These are phyloP conservation scores for Colletotrichum lini DNA, from an alignment of 2,329 filamentous ascomycete species.

Conservation along the genomic window DNA sequence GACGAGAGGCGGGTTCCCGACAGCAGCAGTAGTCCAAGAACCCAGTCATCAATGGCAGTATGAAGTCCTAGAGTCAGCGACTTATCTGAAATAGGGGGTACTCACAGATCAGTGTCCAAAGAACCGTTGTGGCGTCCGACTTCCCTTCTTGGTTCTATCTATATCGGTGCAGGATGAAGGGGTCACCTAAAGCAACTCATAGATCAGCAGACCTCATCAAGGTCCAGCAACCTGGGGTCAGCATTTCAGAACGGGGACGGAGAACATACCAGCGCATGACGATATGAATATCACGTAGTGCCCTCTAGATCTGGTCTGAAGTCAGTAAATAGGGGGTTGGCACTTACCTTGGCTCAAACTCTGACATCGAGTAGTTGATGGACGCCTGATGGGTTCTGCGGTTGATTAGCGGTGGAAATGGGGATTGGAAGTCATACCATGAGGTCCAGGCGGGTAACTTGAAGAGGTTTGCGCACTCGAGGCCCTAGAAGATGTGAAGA, in stretches of 20 bases:
- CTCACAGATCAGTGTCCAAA: neutral
- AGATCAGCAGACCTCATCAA: too few relatives aligned
- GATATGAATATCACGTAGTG: too few relatives aligned
- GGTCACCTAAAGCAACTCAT: neutral
- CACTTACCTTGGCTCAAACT: neutral
- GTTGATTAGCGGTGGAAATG: neutral
- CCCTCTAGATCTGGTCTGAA: neutral
- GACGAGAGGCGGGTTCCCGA: too few relatives aligned
- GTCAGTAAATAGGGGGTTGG: neutral
- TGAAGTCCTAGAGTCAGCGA: neutral
- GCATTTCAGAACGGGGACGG: too few relatives aligned
- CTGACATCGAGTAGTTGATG: neutral
- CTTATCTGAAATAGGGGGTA: neutral
- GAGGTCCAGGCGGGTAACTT: neutral
- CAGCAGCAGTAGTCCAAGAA: too few relatives aligned
- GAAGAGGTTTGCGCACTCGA: neutral
- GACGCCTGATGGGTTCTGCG: neutral
- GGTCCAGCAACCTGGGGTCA: neutral
- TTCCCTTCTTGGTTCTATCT: neutral
- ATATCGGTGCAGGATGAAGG: neutral
- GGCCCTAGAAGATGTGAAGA: neutral
- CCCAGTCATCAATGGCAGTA: neutral
- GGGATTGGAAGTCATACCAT: neutral
- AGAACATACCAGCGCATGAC: too few relatives aligned
- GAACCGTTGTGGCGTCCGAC: too few relatives aligned